These are phyloP conservation scores for Lachnellula hyalina DNA, from an alignment of 2,329 filamentous ascomycete species.

Conservation along the genomic window DNA sequence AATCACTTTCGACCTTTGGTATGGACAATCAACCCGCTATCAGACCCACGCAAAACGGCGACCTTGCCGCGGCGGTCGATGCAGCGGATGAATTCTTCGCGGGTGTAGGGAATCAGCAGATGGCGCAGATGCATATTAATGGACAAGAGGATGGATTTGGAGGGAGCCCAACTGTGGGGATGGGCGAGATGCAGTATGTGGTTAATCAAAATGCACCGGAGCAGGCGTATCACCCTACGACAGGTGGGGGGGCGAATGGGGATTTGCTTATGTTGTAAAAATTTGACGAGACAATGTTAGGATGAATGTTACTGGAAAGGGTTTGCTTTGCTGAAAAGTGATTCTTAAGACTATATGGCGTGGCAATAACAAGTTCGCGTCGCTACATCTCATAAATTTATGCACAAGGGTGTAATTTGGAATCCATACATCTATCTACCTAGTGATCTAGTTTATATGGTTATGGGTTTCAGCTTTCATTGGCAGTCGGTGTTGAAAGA, in stretches of 20 bases:
- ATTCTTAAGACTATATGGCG: background rate
- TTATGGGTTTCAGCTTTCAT: no score
- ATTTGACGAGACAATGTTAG: background rate
- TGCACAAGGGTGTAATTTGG: no score
- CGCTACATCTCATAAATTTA: no score
- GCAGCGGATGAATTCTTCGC: slow-evolving; percentile 91
- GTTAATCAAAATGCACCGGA: slow-evolving; percentile 80
- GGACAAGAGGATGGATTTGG: slow-evolving; percentile 58
- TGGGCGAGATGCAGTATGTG: slow-evolving; percentile 55
- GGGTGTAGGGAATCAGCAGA: slow-evolving; percentile 66
- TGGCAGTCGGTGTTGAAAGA: no score
- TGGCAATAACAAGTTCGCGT: no score
- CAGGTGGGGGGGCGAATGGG: slow-evolving; percentile 59
- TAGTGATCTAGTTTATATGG: no score
- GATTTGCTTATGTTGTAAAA: slow-evolving; percentile 63
- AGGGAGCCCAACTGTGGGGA: slow-evolving; percentile 42
- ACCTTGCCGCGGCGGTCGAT: slow-evolving; percentile 66
- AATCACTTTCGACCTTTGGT: slow-evolving; percentile 55
- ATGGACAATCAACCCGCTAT: slow-evolving; percentile 35
- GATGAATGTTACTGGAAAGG: background rate
- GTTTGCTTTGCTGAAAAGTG: background rate
- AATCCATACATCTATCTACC: no score
- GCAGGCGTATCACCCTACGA: slow-evolving; percentile 65
- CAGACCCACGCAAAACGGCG: slow-evolving; percentile 31
- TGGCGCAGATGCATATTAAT: slow-evolving; percentile 65